Base-by-base conservation (phyloP, 352 stramenopile species). In the Phytophthora meadii region DNA sequence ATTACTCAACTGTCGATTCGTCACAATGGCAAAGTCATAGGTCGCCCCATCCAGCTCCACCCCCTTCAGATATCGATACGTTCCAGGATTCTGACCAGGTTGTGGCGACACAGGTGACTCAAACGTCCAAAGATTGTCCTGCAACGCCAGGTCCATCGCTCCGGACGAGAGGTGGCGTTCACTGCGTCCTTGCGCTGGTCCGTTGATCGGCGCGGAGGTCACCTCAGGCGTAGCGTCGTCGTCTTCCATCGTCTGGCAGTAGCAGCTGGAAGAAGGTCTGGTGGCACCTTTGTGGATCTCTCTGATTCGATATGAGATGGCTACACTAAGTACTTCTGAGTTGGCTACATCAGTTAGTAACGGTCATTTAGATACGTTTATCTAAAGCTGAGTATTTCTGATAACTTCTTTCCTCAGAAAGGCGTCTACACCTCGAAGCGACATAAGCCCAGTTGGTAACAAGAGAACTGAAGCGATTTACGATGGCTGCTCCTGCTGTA, bases 21-120 rank as follows among this genome's bases (percentile, higher is more conserved):
- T 94, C 34, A 94, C 82, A 45, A 94, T 81, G 10, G 86, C 83
- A 70, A 92, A 94, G 59, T 94, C 86, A 56, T 92, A 92, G 11
- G 61, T 63, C 34, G 60, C 57, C 15, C 71, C 71, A 0, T 90
- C 69, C 36, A 92, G 47, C 40, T 92, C 80, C 12, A 30, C 51
- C 34, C 77, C 77, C 54, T 86, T 83, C 22, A 90, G 45, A 39
- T 92, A 90, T 7, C 83, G 81, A 42, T 80, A 89, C 9, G 61
- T 64, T 48, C 81, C 83, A 8, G 70, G 77, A 7, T 42, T 55
- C 42, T 76, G 61, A 19, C 68, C 69, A 28, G 69, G 56, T 12
- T 70, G 60, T 12, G 72, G 68, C 15, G 79, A 89, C 15, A 73
- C 61, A 2, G 75, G 81, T 50, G 77, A 72, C 27, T 72, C 68